phyloP scores from a whole-genome alignment of 352 stramenopile species.

The Globisporangium spiculum region DNA sequence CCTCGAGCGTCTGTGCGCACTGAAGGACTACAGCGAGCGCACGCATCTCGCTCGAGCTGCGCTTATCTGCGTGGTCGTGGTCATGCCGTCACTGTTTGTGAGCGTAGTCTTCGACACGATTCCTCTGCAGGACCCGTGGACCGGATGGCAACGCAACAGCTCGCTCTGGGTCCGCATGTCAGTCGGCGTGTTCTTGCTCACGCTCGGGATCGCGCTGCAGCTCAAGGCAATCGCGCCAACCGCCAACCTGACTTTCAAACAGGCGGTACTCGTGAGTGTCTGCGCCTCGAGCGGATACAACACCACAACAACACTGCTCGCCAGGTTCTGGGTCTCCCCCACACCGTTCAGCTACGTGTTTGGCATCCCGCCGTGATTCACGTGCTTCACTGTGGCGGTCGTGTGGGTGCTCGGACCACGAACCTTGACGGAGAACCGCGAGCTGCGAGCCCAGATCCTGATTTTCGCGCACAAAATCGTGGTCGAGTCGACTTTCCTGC shows the following conservation, averaged over 20 bases:
- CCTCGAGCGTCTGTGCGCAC: neutral
- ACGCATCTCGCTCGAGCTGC: neutral
- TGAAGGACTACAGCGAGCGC: neutral
- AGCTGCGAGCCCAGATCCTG: neutral
- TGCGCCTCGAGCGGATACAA: neutral
- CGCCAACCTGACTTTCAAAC: neutral
- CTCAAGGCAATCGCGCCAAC: neutral
- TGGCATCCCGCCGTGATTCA: neutral
- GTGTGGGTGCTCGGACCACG: neutral
- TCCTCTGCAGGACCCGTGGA: neutral
- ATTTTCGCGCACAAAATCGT: neutral
- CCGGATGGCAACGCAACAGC: neutral
- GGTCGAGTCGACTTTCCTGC: neutral
- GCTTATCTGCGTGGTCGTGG: neutral
- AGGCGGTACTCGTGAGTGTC: neutral
- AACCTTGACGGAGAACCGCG: neutral
- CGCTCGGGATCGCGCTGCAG: neutral
- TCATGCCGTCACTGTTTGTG: neutral
- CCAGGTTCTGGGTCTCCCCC: conserved; percentile 7
- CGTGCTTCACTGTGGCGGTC: neutral
- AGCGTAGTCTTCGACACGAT: neutral
- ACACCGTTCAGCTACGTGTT: conserved; percentile 1
- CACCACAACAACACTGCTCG: neutral
- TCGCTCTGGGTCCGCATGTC: neutral
- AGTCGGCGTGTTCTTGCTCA: neutral